Evolutionary conservation across 2,329 filamentous ascomycete genomes (phyloP).

Genomic region (Colletotrichum tanaceti): DNA sequence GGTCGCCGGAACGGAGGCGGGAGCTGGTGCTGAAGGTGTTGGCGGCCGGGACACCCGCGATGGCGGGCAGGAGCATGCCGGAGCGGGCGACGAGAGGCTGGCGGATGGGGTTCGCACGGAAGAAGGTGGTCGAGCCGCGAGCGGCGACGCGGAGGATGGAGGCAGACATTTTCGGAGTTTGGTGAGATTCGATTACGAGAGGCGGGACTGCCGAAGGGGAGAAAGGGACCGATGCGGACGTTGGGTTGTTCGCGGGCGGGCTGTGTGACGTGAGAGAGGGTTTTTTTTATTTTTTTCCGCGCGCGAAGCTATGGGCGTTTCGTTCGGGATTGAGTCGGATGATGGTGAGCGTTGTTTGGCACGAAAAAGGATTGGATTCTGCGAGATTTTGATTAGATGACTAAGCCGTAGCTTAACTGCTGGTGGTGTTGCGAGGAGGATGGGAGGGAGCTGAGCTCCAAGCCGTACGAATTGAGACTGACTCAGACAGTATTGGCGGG

Average conservation of each 20-base stretch:
- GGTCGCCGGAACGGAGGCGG: slow-evolving; percentile 66
- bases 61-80: slow-evolving; percentile 61
- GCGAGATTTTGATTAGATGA: slow-evolving; percentile 43
- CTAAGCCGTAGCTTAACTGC: slow-evolving; percentile 40
- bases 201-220: slow-evolving; percentile 36
- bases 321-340: slow-evolving; percentile 47
- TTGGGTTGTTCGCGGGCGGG: slow-evolving; percentile 21
- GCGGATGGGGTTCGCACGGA: slow-evolving; percentile 72
- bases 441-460: slow-evolving; percentile 36
- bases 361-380: slow-evolving; percentile 42
- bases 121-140: slow-evolving; percentile 73
- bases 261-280: slow-evolving; percentile 37
- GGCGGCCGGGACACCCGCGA: slow-evolving; percentile 58
- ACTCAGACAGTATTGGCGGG: accelerated
- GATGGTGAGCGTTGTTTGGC: slow-evolving; percentile 42
- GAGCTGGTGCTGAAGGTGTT: slow-evolving; percentile 73
- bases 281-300: slow-evolving; percentile 33
- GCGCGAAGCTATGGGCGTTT: slow-evolving; percentile 39
- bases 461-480: slow-evolving; percentile 39
- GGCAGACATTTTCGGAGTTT: slow-evolving; percentile 67
- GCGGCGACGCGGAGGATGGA: slow-evolving; percentile 77
- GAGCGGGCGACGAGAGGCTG: slow-evolving; percentile 66
- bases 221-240: slow-evolving; percentile 35
- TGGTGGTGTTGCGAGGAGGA: slow-evolving; percentile 16
- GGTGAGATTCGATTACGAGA: slow-evolving; percentile 31